Evolutionary conservation across 140 eudicot species (phyloP).

Genomic region (Anethum foeniculum): DNA sequence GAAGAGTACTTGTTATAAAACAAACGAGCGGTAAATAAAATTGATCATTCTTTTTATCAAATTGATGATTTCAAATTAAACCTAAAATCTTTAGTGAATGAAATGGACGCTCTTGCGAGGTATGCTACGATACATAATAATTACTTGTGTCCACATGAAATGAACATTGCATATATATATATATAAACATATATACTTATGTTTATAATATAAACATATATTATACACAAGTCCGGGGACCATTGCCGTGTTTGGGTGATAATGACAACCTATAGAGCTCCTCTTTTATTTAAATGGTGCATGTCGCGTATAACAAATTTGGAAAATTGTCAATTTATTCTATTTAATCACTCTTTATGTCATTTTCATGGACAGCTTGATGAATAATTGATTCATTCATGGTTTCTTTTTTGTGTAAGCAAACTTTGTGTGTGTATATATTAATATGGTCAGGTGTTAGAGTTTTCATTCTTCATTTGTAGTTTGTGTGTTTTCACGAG

Average conservation of each 20-base stretch:
- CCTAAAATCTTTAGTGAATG: too few species aligned
- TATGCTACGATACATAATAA: too few species aligned
- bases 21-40: too few species aligned
- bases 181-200: neutral
- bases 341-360: neutral
- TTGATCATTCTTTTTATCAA: too few species aligned
- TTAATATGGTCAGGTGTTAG: neutral
- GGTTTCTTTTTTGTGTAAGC: neutral
- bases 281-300: neutral
- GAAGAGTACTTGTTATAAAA: too few species aligned
- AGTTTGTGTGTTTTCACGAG: neutral
- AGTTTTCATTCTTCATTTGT: neutral
- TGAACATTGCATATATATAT: too few species aligned
- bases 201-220: neutral
- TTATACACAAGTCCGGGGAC: neutral
- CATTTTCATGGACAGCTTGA: slow-evolving; percentile 1
- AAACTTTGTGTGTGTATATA: neutral
- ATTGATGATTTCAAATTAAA: too few species aligned
- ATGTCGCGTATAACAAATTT: neutral
- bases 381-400: neutral
- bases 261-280: neutral
- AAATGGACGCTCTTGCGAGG: too few species aligned
- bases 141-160: too few species aligned
- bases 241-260: neutral
- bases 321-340: neutral